These are phyloP conservation scores for Suillus variegatus DNA, from an alignment of 768 basidiomycete genomes.

Conservation along the genomic window DNA sequence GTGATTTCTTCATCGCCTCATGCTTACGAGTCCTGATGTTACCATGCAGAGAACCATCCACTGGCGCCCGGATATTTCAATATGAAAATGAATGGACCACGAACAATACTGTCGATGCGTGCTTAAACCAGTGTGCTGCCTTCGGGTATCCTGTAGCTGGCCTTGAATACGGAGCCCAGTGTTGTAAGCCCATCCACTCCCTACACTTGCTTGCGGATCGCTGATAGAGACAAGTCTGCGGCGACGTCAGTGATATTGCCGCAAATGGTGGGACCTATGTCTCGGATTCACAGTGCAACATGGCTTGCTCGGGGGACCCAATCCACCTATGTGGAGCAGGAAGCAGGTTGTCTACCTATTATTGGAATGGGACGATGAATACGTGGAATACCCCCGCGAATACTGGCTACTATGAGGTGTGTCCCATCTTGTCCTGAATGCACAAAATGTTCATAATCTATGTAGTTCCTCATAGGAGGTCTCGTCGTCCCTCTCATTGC, in stretches of 20 bases:
- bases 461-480: conserved; percentile 51
- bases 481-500: conserved; percentile 73
- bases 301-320: conserved; percentile 71
- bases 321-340: conserved; percentile 67
- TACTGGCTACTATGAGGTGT: conserved; percentile 70
- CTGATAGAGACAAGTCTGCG: conserved; percentile 49
- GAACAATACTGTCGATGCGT: conserved; percentile 66
- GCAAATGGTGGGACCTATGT: conserved; percentile 33
- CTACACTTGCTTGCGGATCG: neutral
- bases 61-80: conserved; percentile 51
- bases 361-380: conserved; percentile 53
- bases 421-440: conserved; percentile 18
- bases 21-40: neutral
- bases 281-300: conserved; percentile 40
- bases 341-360: conserved; percentile 53
- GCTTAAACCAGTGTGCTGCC: conserved; percentile 65
- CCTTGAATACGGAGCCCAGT: conserved; percentile 69
- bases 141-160: conserved; percentile 76
- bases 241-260: conserved; percentile 59
- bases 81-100: conserved; percentile 57
- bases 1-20: conserved; percentile 18
- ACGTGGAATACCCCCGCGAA: conserved; percentile 67
- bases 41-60: conserved; percentile 45
- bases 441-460: conserved; percentile 3
- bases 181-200: conserved; percentile 51